Percentiles rank a stretch among this genome's conserved stretches.
phyloP scores from a whole-genome alignment of 106 monocot species.

The Phalaenopsis equestris region DNA sequence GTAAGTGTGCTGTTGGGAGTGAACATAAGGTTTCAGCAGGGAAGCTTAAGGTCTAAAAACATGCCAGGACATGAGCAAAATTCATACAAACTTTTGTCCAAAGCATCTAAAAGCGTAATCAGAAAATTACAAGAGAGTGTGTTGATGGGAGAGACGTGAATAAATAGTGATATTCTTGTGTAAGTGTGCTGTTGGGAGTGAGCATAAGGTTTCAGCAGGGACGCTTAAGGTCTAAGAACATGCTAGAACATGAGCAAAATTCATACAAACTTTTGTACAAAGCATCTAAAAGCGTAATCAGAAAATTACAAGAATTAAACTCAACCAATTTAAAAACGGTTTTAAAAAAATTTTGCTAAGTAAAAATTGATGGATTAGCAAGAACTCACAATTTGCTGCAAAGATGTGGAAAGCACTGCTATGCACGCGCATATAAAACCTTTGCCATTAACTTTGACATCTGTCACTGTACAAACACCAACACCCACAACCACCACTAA shows the following conservation, averaged over 20 bases:
- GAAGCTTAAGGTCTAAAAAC: too few relatives aligned
- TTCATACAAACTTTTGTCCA: background rate
- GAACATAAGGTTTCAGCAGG: too few relatives aligned
- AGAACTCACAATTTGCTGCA: constrained; percentile 88
- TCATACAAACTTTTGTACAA: background rate
- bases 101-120: background rate
- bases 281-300: background rate
- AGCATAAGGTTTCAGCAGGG: too few relatives aligned
- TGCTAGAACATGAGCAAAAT: background rate
- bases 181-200: too few relatives aligned
- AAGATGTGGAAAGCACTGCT: constrained; percentile 72
- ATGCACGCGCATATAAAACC: constrained; percentile 80
- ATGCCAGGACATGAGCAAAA: background rate
- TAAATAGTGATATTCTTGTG: too few relatives aligned
- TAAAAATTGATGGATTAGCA: background rate
- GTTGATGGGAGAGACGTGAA: too few relatives aligned
- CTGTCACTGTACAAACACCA: constrained; percentile 84
- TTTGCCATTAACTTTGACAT: constrained; percentile 85
- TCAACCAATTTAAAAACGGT: background rate
- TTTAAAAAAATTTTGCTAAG: background rate
- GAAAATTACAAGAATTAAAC: background rate
- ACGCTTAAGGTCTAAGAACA: too few relatives aligned
- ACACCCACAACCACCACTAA: constrained; percentile 73
- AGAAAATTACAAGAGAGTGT: background rate
- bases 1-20: too few relatives aligned